Base-by-base conservation (phyloP, 345 rosid genomes). In the Moringa oleifera region DNA sequence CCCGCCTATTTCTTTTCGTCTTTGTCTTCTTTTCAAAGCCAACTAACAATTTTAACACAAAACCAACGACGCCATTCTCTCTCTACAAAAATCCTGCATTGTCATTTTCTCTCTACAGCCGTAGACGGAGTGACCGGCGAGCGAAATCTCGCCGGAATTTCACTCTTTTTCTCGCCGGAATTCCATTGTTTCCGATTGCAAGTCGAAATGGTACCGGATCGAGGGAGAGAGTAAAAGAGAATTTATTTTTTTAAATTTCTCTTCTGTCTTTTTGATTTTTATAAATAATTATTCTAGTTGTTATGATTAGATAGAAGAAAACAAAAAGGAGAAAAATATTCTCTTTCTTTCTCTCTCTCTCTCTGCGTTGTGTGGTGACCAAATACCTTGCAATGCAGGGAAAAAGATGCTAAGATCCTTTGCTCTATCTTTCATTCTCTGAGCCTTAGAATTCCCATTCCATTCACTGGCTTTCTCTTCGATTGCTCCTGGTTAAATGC, bases 351-450 rank as follows among this genome's bases (percentile, higher is more conserved):
- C 56, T 54, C 65, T 71, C 78, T 78, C 68, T 63, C 61, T 75
- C 75, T 75, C 71, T 71, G 68, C 69, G 72, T 51, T 68, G 63
- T 65, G 74, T 50, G 61, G 77, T 70, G 71, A 61, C 61, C 55
- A 58, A n/a, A 70, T 77, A 55, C 79, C 77, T 82, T 74, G 86
- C 77, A 71, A 78, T 73, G 74, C 77, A 69, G 76, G 67, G 59
- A 67, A 58, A 59, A 57, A 71, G 76, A 74, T 73, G 77, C 79
- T 66, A 69, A 82, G 88, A 84, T 87, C 81, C 74, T 56, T 77
- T 65, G 58, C 70, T 70, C 54, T 41, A 20, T 58, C 63, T 70
- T n/a, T 59, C 66, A 9, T 54, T 50, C 64, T 65, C 57, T 72
- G 23, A 64, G 58, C 73, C 66, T 63, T 72, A 61, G 63, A 67